Evolutionary conservation across 805 yeast species (phyloP), one percentile per base, ranked within the genome.

Genomic region (Hanseniaspora lachancei): DNA sequence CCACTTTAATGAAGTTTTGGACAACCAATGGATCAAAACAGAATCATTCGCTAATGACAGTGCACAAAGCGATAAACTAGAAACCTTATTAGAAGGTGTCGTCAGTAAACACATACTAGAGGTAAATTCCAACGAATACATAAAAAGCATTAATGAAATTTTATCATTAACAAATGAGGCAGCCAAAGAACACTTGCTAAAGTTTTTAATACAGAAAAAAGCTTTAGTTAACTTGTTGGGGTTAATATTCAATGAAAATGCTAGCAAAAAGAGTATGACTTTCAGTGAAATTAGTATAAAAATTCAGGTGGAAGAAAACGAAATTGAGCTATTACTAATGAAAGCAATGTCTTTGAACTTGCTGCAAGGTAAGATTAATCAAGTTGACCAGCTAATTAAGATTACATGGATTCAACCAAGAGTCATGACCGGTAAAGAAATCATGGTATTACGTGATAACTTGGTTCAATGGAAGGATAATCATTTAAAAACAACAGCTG

Each of bases 361-460:
- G 61, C 77, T 93, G 64, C 80, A 81, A 68, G 98, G 98, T n/a
- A 75, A 79, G 52, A 91, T 93, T 62, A 95, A 93, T 67, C 95
- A 93, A 72, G 86, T 89, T 44, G 78, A 79, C 50, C 79, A 83
- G 67, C 72, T 83, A 15, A 85, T 93, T 57, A 81, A 84, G 36
- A 81, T 93, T 49, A 81, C 85, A 29, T 93, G 98, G 98, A 83
- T 91, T 59, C 97, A 93, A 74, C 97, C 98, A 58, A 78, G 97
- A 64, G 86, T 89, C 55, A 83, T 93, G 77, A 87, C 87, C 64
- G 75, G 74, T 60, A 79, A 78, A 46, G 98, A 93, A 74, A 84
- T 91, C 57, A 77, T 75, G 57, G 75, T 76, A 46, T 87, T 93
- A 85, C 80, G 81, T 60, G 74, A 76, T 53, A 84, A 86, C 63